Evolutionary conservation across 2,329 filamentous ascomycete genomes (phyloP), one percentile per base, ranked within the genome.

Genomic region (Alternaria angustiovoidea): DNA sequence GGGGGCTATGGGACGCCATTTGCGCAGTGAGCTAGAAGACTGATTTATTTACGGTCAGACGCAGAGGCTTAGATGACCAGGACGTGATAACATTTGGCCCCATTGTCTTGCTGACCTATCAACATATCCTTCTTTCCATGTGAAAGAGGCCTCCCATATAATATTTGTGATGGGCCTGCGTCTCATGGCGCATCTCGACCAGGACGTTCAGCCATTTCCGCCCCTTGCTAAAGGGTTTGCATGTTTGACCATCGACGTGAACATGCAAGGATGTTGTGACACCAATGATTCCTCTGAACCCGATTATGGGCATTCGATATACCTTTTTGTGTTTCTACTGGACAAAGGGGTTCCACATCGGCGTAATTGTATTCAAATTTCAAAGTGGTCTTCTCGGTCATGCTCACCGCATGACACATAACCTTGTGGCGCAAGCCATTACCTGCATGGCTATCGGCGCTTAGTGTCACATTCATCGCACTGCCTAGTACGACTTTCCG

Each of bases 401-500:
- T 30, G 7, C 39, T 20, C 51, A 54, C 28, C 51, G 12, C 26
- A 43, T 41, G 39, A 43, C 41, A 22, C 5, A 43, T 30, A 14
- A 20, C 11, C 18, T 7, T 43, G 39, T 44, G 28, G 51, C 51
- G 39, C 30, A 54, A 54, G 51, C 51, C 28, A 22, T 43, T 28
- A 36, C 51, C 39, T 43, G 51, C 41, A 18, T 32, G 41, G 38
- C 39, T 22, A 43, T 44, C 16, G 22, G 39, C 18, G 32, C 34
- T 22, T 22, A 22, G 39, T 55, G 9, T 34, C 22, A 48, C 18
- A 26, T n/a, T 12, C n/a, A 16, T 48, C 22, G 34, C 32, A 55
- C 53, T 55, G 53, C 53, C 8, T 46, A 26, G 20, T 32, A 18
- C 32, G 22, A 43, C 43, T 47, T 38, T 39, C 32, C 52, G 11